Evolutionary conservation across 1,139 yeast genomes (phyloP).

Genomic region (Saccharomyces pastorianus): DNA sequence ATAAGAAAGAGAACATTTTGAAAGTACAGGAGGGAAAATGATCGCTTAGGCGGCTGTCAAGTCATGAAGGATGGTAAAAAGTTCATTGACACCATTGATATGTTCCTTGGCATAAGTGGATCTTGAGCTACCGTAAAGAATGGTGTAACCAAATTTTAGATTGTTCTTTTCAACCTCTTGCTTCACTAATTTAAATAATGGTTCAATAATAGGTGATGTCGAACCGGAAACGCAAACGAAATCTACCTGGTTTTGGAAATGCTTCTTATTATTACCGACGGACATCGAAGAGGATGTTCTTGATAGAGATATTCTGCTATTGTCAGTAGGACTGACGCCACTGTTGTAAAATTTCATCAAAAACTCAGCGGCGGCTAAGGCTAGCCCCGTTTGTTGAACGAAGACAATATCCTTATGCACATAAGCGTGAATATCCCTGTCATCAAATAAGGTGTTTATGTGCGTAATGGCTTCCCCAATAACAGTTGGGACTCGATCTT

Average conservation of each 20-base stretch:
- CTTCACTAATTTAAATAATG: conserved; percentile 53
- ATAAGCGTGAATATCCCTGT: conserved; percentile 64
- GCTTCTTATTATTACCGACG: conserved; percentile 7
- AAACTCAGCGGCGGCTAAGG: conserved; percentile 45
- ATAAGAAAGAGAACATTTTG: not conserved
- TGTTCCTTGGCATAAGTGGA: conserved; percentile 57
- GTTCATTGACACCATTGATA: conserved; percentile 67
- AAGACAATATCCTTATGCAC: conserved; percentile 59
- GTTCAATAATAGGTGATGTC: conserved; percentile 58
- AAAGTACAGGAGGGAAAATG: not conserved
- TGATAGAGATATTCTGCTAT: conserved; percentile 3
- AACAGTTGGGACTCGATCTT: conserved; percentile 51
- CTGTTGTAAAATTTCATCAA: conserved; percentile 25
- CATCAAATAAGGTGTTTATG: conserved; percentile 61
- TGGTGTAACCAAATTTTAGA: conserved; percentile 43
- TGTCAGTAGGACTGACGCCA: conserved; percentile 3
- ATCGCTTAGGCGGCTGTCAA: not conserved
- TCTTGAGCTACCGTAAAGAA: conserved; percentile 47
- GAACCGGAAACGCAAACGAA: conserved; percentile 52
- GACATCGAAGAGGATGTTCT: conserved; percentile 3
- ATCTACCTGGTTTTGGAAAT: conserved; percentile 15
- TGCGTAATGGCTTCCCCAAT: conserved; percentile 80
- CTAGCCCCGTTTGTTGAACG: conserved; percentile 47
- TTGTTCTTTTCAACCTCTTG: conserved; percentile 33
- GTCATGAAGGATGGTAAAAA: conserved; percentile 42